Evolutionary conservation across 2,329 filamentous ascomycete genomes (phyloP).

Genomic region (Pseudogymnoascus sp.): DNA sequence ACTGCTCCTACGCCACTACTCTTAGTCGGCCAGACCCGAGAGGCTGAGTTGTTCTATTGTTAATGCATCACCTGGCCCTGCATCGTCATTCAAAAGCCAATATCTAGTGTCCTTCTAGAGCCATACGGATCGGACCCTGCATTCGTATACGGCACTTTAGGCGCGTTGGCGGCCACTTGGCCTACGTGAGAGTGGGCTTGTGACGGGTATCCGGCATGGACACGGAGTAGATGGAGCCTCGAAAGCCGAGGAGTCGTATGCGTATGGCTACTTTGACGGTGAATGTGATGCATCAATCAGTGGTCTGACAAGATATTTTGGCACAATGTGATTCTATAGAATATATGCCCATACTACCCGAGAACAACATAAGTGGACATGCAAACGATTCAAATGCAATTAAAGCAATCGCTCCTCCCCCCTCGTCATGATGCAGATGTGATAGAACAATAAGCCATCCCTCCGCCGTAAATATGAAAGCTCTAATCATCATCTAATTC

Average conservation of each 20-base stretch:
- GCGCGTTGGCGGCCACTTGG: background rate
- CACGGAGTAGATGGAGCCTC: background rate
- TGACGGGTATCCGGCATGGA: background rate
- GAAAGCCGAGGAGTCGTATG: background rate
- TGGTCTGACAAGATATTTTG: background rate
- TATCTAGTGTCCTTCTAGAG: background rate
- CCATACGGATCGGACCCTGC: background rate
- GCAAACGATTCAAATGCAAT: background rate
- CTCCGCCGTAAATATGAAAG: background rate
- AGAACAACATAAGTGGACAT: background rate
- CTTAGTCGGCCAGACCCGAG: background rate
- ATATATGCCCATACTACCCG: background rate
- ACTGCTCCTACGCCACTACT: background rate
- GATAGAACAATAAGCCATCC: background rate
- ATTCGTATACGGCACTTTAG: background rate
- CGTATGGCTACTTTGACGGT: background rate
- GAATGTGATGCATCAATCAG: background rate
- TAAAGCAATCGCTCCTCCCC: background rate
- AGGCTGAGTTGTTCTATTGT: constrained; percentile 5
- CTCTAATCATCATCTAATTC: constrained; percentile 6
- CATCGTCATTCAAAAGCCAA: background rate
- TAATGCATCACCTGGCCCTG: background rate
- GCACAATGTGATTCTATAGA: background rate
- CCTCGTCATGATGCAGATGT: background rate
- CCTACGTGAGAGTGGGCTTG: constrained; percentile 4